These are phyloP conservation scores for Boletellus sp. DNA, from an alignment of 1,284 basidiomycete species.

Conservation along the genomic window DNA sequence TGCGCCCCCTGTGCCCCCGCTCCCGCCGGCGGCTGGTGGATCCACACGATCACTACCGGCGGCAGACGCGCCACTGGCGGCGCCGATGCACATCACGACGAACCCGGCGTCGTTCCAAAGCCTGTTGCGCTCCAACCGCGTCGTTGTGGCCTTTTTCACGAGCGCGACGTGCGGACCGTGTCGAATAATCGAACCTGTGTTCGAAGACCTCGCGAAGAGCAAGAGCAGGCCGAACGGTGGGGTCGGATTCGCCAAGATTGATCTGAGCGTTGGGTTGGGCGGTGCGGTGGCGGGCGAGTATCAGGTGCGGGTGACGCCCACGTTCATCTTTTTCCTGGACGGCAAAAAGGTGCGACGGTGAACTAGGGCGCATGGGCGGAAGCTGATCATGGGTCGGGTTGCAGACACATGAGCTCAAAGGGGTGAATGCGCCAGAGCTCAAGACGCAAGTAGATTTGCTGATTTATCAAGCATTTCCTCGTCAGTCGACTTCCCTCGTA, in stretches of 20 bases:
- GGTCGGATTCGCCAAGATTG: constrained; percentile 77
- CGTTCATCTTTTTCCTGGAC: constrained; percentile 80
- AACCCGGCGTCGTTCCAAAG: constrained; percentile 52
- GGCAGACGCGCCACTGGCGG: constrained; percentile 49
- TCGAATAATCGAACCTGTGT: constrained; percentile 60
- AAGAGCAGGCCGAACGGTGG: constrained; percentile 40
- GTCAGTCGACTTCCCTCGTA: constrained; percentile 47
- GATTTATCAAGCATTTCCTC: constrained; percentile 72
- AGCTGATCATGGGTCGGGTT: constrained; percentile 12
- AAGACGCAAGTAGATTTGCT: constrained; percentile 69
- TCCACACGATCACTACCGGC: constrained; percentile 29
- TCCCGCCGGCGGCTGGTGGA: constrained; percentile 13
- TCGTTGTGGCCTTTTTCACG: constrained; percentile 64
- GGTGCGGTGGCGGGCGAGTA: constrained; percentile 59
- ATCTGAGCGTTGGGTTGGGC: constrained; percentile 68
- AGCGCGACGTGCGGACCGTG: constrained; percentile 63
- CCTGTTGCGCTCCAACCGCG: constrained; percentile 47
- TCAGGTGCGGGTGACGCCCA: constrained; percentile 77
- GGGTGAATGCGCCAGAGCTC: constrained; percentile 65
- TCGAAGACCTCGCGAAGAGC: constrained; percentile 48
- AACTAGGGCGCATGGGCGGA: neutral
- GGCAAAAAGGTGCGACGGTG: constrained; percentile 59
- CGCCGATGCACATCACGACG: constrained; percentile 60
- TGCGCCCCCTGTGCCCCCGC: constrained; percentile 22
- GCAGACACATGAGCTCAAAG: constrained; percentile 70